Evolutionary conservation across 768 basidiomycete species (phyloP).

Genomic region (Auricularia sp.): DNA sequence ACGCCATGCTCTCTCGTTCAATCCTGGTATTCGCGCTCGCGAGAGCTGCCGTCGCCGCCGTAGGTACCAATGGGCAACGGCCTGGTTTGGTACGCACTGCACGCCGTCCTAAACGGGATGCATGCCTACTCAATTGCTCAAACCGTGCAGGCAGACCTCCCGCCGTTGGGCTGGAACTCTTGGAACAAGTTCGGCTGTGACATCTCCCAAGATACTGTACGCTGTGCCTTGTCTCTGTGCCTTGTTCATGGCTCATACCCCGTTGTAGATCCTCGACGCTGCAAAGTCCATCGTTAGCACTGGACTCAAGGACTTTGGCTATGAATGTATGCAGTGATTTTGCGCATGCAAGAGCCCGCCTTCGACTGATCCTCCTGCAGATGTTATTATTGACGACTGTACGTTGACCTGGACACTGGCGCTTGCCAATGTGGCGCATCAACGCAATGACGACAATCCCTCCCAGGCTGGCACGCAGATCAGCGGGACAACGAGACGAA

Average conservation of each 20-base stretch:
- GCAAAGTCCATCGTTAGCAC: slow-evolving; percentile 25
- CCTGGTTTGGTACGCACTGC: neutral
- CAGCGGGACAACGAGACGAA: slow-evolving; percentile 7
- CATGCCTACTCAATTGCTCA: neutral
- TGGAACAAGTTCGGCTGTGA: slow-evolving; percentile 31
- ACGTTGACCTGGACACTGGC: neutral
- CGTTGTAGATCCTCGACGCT: slow-evolving; percentile 10
- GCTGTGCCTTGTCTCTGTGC: neutral
- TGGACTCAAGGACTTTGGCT: slow-evolving; percentile 26
- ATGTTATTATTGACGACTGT: slow-evolving; percentile 32
- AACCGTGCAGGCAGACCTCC: neutral
- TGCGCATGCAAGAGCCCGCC: neutral
- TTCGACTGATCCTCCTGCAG: slow-evolving; percentile 11
- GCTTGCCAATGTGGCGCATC: neutral
- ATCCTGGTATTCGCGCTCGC: neutral
- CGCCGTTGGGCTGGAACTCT: slow-evolving; percentile 17
- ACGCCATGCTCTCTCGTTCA: neutral
- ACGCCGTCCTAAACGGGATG: neutral
- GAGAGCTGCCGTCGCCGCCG: neutral
- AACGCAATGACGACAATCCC: neutral
- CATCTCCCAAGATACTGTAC: slow-evolving; percentile 13
- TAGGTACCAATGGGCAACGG: neutral
- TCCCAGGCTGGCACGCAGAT: slow-evolving; percentile 13
- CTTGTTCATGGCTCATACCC: slow-evolving; percentile 23
- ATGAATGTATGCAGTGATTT: slow-evolving; percentile 24